Conservation (phyloP, 140 eudicot genomes). For the Erigeron philadelphicus region DNA sequence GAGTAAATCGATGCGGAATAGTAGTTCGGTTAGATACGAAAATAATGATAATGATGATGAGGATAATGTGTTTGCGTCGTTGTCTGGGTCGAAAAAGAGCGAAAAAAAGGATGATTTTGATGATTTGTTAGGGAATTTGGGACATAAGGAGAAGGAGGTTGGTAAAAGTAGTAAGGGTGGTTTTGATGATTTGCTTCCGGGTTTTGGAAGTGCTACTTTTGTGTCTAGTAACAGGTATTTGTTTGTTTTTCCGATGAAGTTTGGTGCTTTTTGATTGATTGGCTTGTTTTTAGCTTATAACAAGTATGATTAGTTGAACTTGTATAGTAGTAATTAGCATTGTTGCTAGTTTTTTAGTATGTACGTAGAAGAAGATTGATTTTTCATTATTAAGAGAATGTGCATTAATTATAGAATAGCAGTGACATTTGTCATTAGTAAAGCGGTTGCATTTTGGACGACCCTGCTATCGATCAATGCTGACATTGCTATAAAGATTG, state of each 20-base stretch:
- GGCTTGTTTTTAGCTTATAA: conserved; percentile 1
- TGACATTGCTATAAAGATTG: conserved; percentile 1
- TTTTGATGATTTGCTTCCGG: conserved; percentile 76
- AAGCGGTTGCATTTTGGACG: conserved; percentile 2
- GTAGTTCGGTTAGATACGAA: conserved; percentile 33
- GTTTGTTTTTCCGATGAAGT: neutral
- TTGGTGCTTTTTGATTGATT: conserved; percentile 2
- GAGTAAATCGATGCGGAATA: conserved; percentile 34
- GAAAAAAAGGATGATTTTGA: conserved; percentile 48
- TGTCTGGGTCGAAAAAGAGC: conserved; percentile 27
- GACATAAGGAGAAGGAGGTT: conserved; percentile 31
- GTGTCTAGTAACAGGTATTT: conserved; percentile 48
- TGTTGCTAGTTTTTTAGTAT: conserved; percentile 1
- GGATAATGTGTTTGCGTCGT: conserved; percentile 50
- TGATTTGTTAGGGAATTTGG: conserved; percentile 65
- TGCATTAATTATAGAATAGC: conserved; percentile 12
- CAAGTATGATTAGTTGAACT: conserved; percentile 9
- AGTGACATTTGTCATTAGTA: conserved; percentile 3
- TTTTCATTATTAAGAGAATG: neutral
- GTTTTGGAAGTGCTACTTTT: conserved; percentile 55
- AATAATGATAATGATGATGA: conserved; percentile 62
- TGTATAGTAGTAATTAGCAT: neutral
- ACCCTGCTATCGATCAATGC: conserved; percentile 3
- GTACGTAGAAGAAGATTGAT: neutral
- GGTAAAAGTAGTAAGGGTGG: conserved; percentile 39